Conservation (phyloP, 345 rosid species). For the Adansonia digitata region DNA sequence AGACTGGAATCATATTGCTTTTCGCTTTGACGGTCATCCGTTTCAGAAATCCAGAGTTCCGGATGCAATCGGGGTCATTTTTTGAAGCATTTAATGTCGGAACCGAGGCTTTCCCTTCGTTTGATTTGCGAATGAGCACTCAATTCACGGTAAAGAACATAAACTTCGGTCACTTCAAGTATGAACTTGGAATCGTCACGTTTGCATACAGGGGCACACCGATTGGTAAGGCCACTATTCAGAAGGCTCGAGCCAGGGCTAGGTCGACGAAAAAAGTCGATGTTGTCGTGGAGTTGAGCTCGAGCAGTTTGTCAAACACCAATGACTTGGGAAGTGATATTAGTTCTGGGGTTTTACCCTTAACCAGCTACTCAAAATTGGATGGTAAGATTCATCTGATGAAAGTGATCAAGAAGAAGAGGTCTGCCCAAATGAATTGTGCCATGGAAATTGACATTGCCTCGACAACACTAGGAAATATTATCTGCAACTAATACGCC, state of each 20-base stretch:
- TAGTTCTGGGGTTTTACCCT: background rate
- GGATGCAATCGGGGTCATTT: background rate
- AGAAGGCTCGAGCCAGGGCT: background rate
- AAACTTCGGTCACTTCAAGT: conserved; percentile 7
- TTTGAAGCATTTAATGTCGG: background rate
- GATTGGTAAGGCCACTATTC: background rate
- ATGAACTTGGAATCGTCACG: background rate
- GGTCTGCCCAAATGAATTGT: conserved; percentile 6
- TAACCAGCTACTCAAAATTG: background rate
- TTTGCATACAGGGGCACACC: background rate
- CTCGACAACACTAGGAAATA: background rate
- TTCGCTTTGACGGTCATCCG: conserved; percentile 1
- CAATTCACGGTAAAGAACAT: conserved; percentile 9
- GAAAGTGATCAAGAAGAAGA: conserved; percentile 8
- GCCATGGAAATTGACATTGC: background rate
- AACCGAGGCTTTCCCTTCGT: background rate
- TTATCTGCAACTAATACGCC: background rate
- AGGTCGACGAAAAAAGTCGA: conserved; percentile 5
- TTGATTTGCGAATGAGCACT: background rate
- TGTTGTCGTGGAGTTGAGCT: background rate
- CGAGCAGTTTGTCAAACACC: background rate
- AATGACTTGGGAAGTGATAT: background rate
- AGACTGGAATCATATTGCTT: conserved; percentile 1
- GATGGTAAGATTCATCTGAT: conserved; percentile 6
- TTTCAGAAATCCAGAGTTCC: background rate